Percentiles rank a stretch among this genome's conserved stretches.
Conservation (phyloP, 352 stramenopile species). For the Phytophthora gonapodyides region DNA sequence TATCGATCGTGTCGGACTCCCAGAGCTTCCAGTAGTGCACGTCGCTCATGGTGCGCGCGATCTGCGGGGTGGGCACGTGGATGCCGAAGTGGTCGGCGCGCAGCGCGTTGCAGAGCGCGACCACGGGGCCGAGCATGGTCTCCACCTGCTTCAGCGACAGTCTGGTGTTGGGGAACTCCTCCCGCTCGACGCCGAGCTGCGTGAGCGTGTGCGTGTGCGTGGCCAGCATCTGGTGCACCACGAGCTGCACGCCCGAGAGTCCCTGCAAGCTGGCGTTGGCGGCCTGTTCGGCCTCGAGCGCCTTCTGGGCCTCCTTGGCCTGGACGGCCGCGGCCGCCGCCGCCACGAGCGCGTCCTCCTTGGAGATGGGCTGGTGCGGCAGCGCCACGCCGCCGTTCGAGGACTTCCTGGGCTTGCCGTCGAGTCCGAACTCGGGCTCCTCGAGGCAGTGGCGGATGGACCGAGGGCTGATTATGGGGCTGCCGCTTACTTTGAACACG, state of each 20-base stretch:
- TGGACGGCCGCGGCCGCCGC: constrained; percentile 37
- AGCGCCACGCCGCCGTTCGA: constrained; percentile 33
- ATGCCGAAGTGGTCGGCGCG: constrained; percentile 73
- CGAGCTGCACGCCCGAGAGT: constrained; percentile 68
- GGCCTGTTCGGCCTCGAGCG: constrained; percentile 52
- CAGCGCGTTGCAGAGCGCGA: constrained; percentile 61
- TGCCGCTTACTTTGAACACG: constrained; percentile 65
- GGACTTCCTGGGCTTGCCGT: constrained; percentile 45
- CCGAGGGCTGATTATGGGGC: constrained; percentile 68
- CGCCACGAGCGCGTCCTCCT: constrained; percentile 31
- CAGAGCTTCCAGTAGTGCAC: constrained; percentile 89
- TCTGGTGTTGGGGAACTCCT: constrained; percentile 69
- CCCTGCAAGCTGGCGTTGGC: constrained; percentile 43
- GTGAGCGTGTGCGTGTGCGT: constrained; percentile 69
- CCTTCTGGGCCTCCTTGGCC: constrained; percentile 40
- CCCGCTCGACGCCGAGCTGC: constrained; percentile 47
- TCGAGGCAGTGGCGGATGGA: constrained; percentile 69
- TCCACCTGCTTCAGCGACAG: constrained; percentile 80
- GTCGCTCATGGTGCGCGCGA: constrained; percentile 73
- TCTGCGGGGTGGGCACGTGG: constrained; percentile 62
- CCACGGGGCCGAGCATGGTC: constrained; percentile 61
- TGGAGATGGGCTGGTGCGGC: constrained; percentile 16
- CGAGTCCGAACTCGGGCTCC: constrained; percentile 55
- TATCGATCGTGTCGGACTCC: constrained; percentile 84
- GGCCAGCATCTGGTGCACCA: constrained; percentile 67